Evolutionary conservation across 2,329 filamentous ascomycete genomes (phyloP), one percentile per base, ranked within the genome.

Genomic region (Catunica adiposa): DNA sequence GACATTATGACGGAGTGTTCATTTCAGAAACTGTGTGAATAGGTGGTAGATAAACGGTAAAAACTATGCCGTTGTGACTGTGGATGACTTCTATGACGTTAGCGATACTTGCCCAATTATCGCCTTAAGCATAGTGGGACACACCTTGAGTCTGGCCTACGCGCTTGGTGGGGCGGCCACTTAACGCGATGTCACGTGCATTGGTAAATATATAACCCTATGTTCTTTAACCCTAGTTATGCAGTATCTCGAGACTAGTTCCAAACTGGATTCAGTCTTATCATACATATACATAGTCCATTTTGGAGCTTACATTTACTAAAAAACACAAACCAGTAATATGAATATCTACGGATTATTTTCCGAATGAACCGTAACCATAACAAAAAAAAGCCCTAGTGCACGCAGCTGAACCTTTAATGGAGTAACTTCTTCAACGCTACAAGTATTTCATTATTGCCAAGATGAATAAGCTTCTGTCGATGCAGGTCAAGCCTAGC

Each of bases 151-250:
- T 11, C 40, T n/a, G 11, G n/a, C 8, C 5, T n/a, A 48, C 44
- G 44, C 11, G 44, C 9, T 48, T 48, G 22, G 50, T 52, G 31
- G 48, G 26, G 26, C 11, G 26, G 26, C 11, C 52, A 54, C 37
- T 54, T 46, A 34, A 54, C 53, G 44, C 53, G 53, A 22, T 47
- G 42, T 22, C 53, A 48, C 53, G 53, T 54, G 40, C 15, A 44
- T n/a, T 44, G n/a, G 44, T n/a, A 42, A 26, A 3, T 3, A 3
- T 17, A 3, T 54, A 46, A 44, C 52, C 52, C 38, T 44, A 1
- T n/a, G n/a, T n/a, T n/a, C n/a, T n/a, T n/a, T n/a, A n/a, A n/a
- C n/a, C n/a, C n/a, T n/a, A n/a, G n/a, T n/a, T n/a, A n/a, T n/a
- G n/a, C n/a, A n/a, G n/a, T n/a, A n/a, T n/a, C n/a, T n/a, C n/a